A percentile compares a stretch with the other conserved stretches of the same genome.
These are phyloP conservation scores for Torulaspora delbrueckii DNA, from an alignment of 805 yeast genomes.

Conservation along the genomic window DNA sequence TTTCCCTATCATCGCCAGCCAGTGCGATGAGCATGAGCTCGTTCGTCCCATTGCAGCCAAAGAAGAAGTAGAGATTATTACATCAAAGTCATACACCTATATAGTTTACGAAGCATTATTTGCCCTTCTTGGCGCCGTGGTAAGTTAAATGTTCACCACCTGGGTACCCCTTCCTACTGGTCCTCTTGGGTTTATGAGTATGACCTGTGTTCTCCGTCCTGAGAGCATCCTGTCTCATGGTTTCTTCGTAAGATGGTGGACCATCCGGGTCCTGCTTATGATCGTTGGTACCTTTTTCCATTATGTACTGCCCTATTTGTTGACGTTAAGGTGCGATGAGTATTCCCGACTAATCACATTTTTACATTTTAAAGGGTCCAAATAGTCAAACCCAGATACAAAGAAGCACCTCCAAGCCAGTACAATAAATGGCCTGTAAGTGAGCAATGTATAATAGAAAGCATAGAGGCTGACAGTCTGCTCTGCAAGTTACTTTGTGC, in stretches of 20 bases:
- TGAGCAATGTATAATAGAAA: too few species aligned
- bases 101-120: neutral
- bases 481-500: too few species aligned
- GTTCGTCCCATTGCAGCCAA: slow-evolving; percentile 30
- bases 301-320: neutral
- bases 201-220: neutral
- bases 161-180: slow-evolving; percentile 12
- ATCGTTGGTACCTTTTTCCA: neutral
- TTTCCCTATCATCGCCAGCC: neutral
- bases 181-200: slow-evolving; percentile 11
- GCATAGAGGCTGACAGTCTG: too few species aligned
- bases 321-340: neutral
- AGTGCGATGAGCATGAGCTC: slow-evolving; percentile 20
- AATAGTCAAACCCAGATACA: neutral
- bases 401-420: neutral
- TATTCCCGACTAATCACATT: neutral
- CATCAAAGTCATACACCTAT: neutral
- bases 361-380: neutral
- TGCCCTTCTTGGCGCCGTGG: neutral
- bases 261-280: slow-evolving; percentile 6
- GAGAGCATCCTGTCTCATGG: slow-evolving; percentile 14
- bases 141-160: slow-evolving; percentile 14
- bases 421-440: too few species aligned
- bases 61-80: slow-evolving; percentile 13
- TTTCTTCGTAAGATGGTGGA: slow-evolving; percentile 31